These are phyloP conservation scores for Exophiala sp. DNA, from an alignment of 2,329 filamentous ascomycete genomes.

Conservation along the genomic window DNA sequence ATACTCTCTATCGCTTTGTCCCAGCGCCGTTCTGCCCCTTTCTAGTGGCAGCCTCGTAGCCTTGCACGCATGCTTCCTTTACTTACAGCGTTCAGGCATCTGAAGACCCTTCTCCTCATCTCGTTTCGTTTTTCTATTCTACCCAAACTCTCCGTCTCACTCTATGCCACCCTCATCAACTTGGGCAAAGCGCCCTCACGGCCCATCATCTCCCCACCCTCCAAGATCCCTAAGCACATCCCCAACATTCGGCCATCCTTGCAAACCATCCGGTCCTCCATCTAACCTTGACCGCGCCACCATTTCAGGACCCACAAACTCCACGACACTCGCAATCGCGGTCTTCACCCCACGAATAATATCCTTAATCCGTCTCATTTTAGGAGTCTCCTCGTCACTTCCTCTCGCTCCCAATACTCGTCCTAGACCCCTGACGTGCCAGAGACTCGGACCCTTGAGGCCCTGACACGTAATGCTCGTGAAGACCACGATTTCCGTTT, in stretches of 20 bases:
- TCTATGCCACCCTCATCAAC: not conserved
- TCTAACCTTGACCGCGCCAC: constrained; percentile 21
- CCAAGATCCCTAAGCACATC: constrained; percentile 27
- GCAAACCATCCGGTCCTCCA: constrained; percentile 8
- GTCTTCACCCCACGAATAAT: constrained; percentile 23
- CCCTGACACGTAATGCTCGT: constrained; percentile 47
- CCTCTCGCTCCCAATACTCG: constrained; percentile 33
- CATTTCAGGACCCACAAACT: constrained; percentile 25
- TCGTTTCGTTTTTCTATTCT: too few species aligned
- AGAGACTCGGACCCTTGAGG: constrained; percentile 39
- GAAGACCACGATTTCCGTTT: constrained; percentile 44
- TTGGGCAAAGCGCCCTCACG: not conserved
- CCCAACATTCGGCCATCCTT: constrained; percentile 26
- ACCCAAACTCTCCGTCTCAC: too few species aligned
- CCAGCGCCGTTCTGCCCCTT: too few species aligned
- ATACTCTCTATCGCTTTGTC: too few species aligned
- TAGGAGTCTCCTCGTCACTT: constrained; percentile 13
- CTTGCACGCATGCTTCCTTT: too few species aligned
- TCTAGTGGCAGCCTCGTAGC: too few species aligned
- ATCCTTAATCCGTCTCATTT: constrained; percentile 23
- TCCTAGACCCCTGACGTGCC: constrained; percentile 45
- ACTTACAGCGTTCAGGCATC: too few species aligned
- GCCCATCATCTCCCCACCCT: constrained; percentile 26
- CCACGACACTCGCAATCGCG: constrained; percentile 18
- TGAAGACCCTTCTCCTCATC: too few species aligned